phyloP scores from a whole-genome alignment of 2,329 filamentous ascomycete species.

The Pseudogymnoascus sp. region DNA sequence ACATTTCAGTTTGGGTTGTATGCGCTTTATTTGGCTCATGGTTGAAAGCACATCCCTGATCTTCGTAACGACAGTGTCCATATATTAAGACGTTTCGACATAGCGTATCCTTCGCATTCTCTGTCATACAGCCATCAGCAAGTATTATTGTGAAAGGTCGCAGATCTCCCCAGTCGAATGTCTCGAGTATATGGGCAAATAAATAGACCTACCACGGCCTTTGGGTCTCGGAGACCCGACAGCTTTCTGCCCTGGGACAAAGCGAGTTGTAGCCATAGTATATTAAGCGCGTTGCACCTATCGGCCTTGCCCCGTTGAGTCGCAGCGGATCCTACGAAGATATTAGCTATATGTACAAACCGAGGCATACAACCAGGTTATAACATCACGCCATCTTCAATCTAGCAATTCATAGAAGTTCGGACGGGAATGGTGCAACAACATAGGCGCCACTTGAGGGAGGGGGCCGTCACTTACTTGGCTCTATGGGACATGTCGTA shows the following conservation, averaged over 20 bases:
- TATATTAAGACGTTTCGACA: conserved; percentile 93
- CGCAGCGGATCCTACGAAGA: conserved; percentile 25
- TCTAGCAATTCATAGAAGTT: neutral
- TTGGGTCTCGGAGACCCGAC: conserved; percentile 53
- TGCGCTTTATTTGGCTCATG: conserved; percentile 67
- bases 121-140: conserved; percentile 36
- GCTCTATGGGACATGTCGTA: conserved; percentile 12
- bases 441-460: neutral
- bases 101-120: conserved; percentile 78
- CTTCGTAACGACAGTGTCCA: conserved; percentile 86
- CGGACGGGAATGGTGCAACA: neutral
- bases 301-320: conserved; percentile 28
- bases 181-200: neutral
- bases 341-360: conserved; percentile 17
- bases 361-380: neutral
- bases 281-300: conserved; percentile 23
- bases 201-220: conserved; percentile 43
- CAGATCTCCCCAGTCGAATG: neutral
- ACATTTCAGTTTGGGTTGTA: conserved; percentile 18
- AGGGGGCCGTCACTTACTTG: neutral
- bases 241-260: conserved; percentile 30
- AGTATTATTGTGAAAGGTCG: neutral
- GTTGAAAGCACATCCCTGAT: conserved; percentile 82
- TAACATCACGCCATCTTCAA: neutral
- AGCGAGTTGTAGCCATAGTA: conserved; percentile 30